These are phyloP conservation scores for Phytopythium aichiense DNA, from an alignment of 352 stramenopile species.

Conservation along the genomic window DNA sequence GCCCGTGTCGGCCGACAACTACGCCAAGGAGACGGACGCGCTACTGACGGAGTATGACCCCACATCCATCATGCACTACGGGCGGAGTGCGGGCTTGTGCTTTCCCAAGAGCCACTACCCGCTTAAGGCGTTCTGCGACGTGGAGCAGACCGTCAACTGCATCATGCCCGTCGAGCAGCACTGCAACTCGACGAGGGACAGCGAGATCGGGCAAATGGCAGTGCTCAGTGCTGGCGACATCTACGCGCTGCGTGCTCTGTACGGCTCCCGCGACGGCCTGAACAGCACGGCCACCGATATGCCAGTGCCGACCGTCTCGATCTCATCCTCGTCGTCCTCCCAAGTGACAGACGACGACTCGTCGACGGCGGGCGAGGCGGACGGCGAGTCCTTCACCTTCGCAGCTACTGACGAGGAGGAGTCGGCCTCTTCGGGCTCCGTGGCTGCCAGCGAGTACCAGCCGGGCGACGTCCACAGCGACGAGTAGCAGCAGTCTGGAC, in stretches of 20 bases:
- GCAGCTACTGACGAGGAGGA: not conserved
- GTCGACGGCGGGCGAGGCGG: not conserved
- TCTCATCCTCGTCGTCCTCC: conserved; percentile 15
- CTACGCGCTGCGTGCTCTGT: conserved; percentile 56
- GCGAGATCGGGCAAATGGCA: conserved; percentile 50
- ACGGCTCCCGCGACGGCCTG: conserved; percentile 33
- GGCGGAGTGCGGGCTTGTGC: conserved; percentile 51
- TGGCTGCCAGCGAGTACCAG: not conserved
- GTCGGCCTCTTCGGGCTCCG: not conserved
- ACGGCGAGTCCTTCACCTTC: conserved; percentile 7
- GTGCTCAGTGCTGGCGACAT: conserved; percentile 60
- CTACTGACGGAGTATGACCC: conserved; percentile 64
- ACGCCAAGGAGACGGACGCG: conserved; percentile 56
- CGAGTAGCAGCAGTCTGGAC: not conserved
- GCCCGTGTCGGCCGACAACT: conserved; percentile 60
- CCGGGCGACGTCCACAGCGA: conserved; percentile 3
- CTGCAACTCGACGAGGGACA: conserved; percentile 64
- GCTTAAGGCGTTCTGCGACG: conserved; percentile 60
- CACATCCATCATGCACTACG: conserved; percentile 80
- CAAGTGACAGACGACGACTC: not conserved
- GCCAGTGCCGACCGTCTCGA: conserved; percentile 21
- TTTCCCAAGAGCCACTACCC: conserved; percentile 65
- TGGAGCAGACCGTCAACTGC: conserved; percentile 62
- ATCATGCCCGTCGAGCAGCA: conserved; percentile 60
- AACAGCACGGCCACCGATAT: conserved; percentile 26